These are phyloP conservation scores for Xylariaceae sp. DNA, from an alignment of 2,329 filamentous ascomycete species.

Conservation along the genomic window DNA sequence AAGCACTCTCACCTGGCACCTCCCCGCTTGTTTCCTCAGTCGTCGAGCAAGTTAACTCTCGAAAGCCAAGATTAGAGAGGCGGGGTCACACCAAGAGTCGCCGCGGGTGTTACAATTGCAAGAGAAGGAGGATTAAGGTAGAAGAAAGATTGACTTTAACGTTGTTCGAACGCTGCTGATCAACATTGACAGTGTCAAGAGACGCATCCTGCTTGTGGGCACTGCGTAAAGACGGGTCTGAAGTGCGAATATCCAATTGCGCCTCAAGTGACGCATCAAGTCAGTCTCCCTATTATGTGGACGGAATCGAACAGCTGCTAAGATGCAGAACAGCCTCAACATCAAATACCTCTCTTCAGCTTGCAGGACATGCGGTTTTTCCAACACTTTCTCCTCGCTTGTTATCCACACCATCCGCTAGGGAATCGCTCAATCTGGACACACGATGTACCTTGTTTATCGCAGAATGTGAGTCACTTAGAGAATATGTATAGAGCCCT, in stretches of 20 bases:
- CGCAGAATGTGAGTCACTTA: conserved; percentile 54
- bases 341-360: conserved; percentile 58
- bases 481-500: not conserved
- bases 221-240: conserved; percentile 61
- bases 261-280: conserved; percentile 51
- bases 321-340: conserved; percentile 44
- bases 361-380: conserved; percentile 67
- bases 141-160: not conserved
- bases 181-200: conserved; percentile 56
- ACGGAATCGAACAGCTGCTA: conserved; percentile 11
- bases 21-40: conserved; percentile 13
- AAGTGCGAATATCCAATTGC: conserved; percentile 60
- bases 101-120: conserved; percentile 66
- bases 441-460: conserved; percentile 64
- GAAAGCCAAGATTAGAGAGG: conserved; percentile 47
- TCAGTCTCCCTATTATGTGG: conserved; percentile 21
- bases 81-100: conserved; percentile 66
- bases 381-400: conserved; percentile 62
- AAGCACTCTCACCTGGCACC: conserved; percentile 9
- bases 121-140: conserved; percentile 63
- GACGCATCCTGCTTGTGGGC: conserved; percentile 59
- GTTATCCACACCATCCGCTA: conserved; percentile 62
- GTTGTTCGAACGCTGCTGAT: not conserved
- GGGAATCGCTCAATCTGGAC: conserved; percentile 66
- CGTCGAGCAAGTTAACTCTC: conserved; percentile 12